phyloP scores from a whole-genome alignment of 163 green algal species.

The Scenedesmus sp. region DNA sequence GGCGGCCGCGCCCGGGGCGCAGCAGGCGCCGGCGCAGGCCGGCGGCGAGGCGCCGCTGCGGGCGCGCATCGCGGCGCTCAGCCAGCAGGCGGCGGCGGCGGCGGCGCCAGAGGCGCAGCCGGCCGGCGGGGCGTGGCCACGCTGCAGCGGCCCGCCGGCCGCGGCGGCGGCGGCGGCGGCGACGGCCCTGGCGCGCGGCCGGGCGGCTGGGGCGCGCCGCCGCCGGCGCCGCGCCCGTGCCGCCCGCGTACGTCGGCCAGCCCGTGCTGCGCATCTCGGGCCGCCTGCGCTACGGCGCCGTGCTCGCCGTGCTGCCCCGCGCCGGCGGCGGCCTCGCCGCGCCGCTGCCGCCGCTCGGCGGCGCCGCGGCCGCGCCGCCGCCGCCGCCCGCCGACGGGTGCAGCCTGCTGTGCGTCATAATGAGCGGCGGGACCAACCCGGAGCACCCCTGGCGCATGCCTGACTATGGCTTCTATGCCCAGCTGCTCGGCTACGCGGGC shows the following conservation, averaged over 20 bases:
- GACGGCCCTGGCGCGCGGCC: slow-evolving; percentile 1
- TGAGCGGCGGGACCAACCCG: slow-evolving; percentile 51
- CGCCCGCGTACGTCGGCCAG: slow-evolving; percentile 55
- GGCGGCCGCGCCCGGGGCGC: neutral
- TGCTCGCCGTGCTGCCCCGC: slow-evolving; percentile 12
- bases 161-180: slow-evolving; percentile 23
- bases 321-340: too few species aligned
- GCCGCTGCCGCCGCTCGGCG: neutral
- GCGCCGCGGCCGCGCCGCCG: neutral
- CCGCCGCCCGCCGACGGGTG: neutral
- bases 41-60: neutral
- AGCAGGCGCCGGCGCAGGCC: neutral
- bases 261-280: slow-evolving; percentile 66
- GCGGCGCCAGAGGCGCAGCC: neutral
- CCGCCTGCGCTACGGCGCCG: slow-evolving; percentile 52
- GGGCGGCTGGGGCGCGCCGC: too few species aligned
- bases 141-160: neutral
- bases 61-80: slow-evolving; percentile 21
- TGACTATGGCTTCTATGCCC: slow-evolving; percentile 61
- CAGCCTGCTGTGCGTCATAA: slow-evolving; percentile 66
- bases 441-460: slow-evolving; percentile 53
- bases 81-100: slow-evolving; percentile 7
- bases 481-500: slow-evolving; percentile 48
- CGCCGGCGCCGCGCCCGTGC: slow-evolving; percentile 26
- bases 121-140: neutral